phyloP scores from a whole-genome alignment of 768 basidiomycete species.

The Roridomyces roridus region DNA sequence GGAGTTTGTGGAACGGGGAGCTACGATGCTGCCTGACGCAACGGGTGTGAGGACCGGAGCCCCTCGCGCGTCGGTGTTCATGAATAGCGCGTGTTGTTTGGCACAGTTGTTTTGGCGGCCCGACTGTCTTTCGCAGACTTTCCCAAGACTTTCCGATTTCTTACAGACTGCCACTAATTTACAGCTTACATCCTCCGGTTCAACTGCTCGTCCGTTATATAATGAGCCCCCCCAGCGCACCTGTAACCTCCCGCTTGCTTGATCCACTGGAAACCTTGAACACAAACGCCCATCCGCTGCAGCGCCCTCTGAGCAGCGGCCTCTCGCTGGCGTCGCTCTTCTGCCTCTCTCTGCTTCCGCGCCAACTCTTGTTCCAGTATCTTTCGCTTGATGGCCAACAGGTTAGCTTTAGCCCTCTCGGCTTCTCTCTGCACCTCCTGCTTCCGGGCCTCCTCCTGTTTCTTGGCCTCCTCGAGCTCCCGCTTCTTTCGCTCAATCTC shows the following conservation, averaged over 20 bases:
- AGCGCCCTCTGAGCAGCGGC: conserved; percentile 26
- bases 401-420: background rate
- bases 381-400: background rate
- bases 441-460: background rate
- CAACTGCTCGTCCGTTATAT: conserved; percentile 16
- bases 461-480: background rate
- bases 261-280: conserved; percentile 30
- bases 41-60: too few species aligned
- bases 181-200: too few species aligned
- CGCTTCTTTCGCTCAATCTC: background rate
- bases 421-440: background rate
- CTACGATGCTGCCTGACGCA: conserved; percentile 7
- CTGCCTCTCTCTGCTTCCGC: conserved; percentile 26
- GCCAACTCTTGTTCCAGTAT: conserved; percentile 24
- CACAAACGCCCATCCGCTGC: conserved; percentile 29
- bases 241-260: conserved; percentile 29
- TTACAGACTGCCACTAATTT: background rate
- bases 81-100: too few species aligned
- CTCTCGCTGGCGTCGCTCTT: conserved; percentile 22
- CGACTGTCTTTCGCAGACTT: too few species aligned
- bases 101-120: too few species aligned
- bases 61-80: conserved; percentile 6
- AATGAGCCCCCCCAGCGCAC: conserved; percentile 32
- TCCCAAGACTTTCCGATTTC: background rate
- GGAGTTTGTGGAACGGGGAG: conserved; percentile 23